These are phyloP conservation scores for Arabidopsis lyrata DNA, from an alignment of 441 rosid species.

Conservation along the genomic window DNA sequence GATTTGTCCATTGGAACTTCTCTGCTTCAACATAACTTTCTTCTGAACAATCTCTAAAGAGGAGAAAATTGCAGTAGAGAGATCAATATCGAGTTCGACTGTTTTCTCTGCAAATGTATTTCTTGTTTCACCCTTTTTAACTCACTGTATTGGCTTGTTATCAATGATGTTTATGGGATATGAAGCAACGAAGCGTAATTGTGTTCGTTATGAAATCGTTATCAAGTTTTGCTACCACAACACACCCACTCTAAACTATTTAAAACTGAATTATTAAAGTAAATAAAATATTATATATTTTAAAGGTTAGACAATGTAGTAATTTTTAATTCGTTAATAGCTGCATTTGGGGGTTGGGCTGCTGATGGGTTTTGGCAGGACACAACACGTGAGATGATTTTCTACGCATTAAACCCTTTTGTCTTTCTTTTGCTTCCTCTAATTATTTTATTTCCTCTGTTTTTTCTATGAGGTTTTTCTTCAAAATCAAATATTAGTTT, in stretches of 20 bases:
- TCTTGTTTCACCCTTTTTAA: conserved; percentile 1
- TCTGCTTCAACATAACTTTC: conserved; percentile 10
- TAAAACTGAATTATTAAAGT: not conserved
- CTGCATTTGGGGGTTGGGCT: conserved; percentile 11
- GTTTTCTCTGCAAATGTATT: conserved; percentile 20
- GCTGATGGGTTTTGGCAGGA: conserved; percentile 10
- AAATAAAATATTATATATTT: not conserved
- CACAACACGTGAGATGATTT: conserved; percentile 30
- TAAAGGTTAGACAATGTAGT: not conserved
- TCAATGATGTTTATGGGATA: conserved; percentile 7
- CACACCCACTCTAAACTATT: not conserved
- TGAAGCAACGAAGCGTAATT: not conserved
- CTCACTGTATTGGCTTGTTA: conserved; percentile 11
- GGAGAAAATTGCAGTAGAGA: conserved; percentile 9
- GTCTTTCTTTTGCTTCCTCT: conserved; percentile 16
- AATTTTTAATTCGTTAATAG: conserved; percentile 3
- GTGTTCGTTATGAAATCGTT: not conserved
- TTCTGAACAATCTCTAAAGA: not conserved
- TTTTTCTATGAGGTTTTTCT: not conserved
- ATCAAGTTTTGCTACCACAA: not conserved
- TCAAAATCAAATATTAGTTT: conserved; percentile 4
- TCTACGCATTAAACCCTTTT: conserved; percentile 16
- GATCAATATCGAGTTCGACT: conserved; percentile 13
- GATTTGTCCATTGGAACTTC: conserved; percentile 26
- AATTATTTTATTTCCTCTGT: conserved; percentile 12